Base-by-base conservation (phyloP, 257 asterid genomes). In the Solanum bulbocastanum region DNA sequence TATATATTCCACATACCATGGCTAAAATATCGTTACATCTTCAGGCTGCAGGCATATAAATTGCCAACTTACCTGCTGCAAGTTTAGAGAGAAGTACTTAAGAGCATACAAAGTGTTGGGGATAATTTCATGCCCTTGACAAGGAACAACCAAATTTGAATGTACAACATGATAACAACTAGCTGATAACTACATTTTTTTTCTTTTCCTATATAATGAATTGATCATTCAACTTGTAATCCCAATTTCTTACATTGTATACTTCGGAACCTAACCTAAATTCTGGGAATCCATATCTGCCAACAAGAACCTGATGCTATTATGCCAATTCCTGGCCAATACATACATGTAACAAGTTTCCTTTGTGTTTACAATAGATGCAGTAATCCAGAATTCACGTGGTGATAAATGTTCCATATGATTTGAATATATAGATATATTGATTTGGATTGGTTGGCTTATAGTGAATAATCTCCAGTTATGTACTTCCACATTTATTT, bases 241-340 rank as follows among this genome's bases (percentile, higher is more conserved):
- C 88, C 89, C 90, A 85, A 86, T 87, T 90, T 91, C 92, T 93
- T 95, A 92, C 95, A 94, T 84, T 90, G 94, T 92, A 88, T 81
- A 81, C 93, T 87, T 91, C 93, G 89, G 87, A 83, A 91, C 88
- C 92, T 89, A 92, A 84, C 88, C 94, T 90, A 88, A 60, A 32
- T 32, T 81, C 18, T 81, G 68, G 42, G 42, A 81, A 81, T 46
- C 40, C 68, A 81, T 18, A 81, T 18, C 33, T 12, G 84, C 87
- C 75, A 87, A 76, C 35, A 72, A 66, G 82, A 87, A 12, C 85
- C 84, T 65, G 37, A 25, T 32, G 65, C 85, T n/a, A n/a, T 40
- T 85, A 33, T 37, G 82, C 82, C 40, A n/a, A n/a, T n/a, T n/a
- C n/a, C 35, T 2, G 35, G 3, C 35, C 35, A 33, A 4, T 33